Evolutionary conservation across 2,329 filamentous ascomycete species (phyloP), one percentile per base, ranked within the genome.

Genomic region (Sporothrix protearum): DNA sequence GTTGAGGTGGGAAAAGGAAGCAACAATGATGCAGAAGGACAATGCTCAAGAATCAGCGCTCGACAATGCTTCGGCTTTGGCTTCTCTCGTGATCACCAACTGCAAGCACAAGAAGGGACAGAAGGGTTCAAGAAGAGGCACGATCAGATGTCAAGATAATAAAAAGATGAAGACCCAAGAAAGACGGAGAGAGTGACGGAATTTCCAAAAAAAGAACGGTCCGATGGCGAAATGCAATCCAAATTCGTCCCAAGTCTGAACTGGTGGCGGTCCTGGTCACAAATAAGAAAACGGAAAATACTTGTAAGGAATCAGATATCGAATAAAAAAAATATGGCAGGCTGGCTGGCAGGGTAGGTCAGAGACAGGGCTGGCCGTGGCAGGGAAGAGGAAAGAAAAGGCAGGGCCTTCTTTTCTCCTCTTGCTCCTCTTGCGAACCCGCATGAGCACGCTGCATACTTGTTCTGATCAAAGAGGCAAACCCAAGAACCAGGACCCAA

Each of bases 201-300:
- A n/a, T 61, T 8, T 42, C 14, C 36, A 63, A 12, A 7, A 63
- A 16, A 33, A 47, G 55, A 28, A 53, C 14, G 28, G 64, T 51
- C 45, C 64, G 68, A 70, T 70, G 68, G 39, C 68, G 68, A 70
- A 30, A 55, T 70, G 68, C 53, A 49, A 36, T n/a, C 68, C 55
- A 30, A 51, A 63, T 70, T 63, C 25, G 68, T 70, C 68, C 45
- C 64, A 67, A 51, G 64, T 36, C 45, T 36, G 7, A 22, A 45
- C 3, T 28, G 22, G 59, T 25, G 10, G 22, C 25, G 14, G 14
- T 25, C 6, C 8, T 22, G 7, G 22, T 25, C 7, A 25, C 12
- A 33, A 33, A 33, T 57, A 36, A 57, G n/a, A n/a, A 19, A 22
- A 4, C 33, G 8, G 33, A 36, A n/a, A n/a, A 61, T 22, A 39